Conservation (phyloP, 2,329 filamentous ascomycete species). For the Ceratocystiopsis sp. region DNA sequence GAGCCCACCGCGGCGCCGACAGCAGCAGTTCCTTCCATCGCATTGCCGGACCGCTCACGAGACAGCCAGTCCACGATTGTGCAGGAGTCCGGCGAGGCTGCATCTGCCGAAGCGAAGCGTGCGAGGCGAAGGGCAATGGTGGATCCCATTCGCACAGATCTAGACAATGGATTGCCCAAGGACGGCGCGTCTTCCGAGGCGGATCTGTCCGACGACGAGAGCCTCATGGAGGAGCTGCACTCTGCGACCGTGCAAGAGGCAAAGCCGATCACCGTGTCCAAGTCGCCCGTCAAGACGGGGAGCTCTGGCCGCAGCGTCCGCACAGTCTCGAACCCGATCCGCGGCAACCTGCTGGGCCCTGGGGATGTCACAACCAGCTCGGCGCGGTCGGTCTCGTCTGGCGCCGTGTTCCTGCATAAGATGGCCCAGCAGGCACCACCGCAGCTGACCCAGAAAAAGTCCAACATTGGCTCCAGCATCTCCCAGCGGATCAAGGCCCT, state of each 20-base stretch:
- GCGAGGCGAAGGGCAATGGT: slow-evolving; percentile 21
- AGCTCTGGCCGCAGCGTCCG: slow-evolving; percentile 19
- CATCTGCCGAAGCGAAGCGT: slow-evolving; percentile 14
- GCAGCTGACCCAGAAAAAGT: slow-evolving; percentile 48
- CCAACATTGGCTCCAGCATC: slow-evolving; percentile 76
- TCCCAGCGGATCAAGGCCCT: slow-evolving; percentile 89
- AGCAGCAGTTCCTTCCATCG: too few relatives aligned
- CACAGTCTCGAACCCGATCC: slow-evolving; percentile 32
- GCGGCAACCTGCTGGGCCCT: slow-evolving; percentile 27
- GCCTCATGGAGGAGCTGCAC: slow-evolving; percentile 70
- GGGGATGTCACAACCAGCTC: slow-evolving; percentile 28
- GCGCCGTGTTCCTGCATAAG: slow-evolving; percentile 37
- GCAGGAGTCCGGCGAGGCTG: slow-evolving; percentile 9
- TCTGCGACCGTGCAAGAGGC: slow-evolving; percentile 70
- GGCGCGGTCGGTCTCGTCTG: slow-evolving; percentile 37
- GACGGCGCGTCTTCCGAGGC: slow-evolving; percentile 17
- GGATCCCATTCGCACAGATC: slow-evolving; percentile 37
- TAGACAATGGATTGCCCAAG: background rate
- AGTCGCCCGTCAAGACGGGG: slow-evolving; percentile 57
- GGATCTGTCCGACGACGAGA: slow-evolving; percentile 54
- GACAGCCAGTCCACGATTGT: slow-evolving; percentile 3
- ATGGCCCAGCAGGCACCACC: slow-evolving; percentile 31
- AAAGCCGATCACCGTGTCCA: slow-evolving; percentile 61
- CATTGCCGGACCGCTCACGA: background rate
- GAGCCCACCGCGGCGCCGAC: too few relatives aligned